A percentile compares a stretch with the other conserved stretches of the same genome.
These are phyloP conservation scores for Verticillium zaregamsianum DNA, from an alignment of 2,329 filamentous ascomycete genomes.

Conservation along the genomic window DNA sequence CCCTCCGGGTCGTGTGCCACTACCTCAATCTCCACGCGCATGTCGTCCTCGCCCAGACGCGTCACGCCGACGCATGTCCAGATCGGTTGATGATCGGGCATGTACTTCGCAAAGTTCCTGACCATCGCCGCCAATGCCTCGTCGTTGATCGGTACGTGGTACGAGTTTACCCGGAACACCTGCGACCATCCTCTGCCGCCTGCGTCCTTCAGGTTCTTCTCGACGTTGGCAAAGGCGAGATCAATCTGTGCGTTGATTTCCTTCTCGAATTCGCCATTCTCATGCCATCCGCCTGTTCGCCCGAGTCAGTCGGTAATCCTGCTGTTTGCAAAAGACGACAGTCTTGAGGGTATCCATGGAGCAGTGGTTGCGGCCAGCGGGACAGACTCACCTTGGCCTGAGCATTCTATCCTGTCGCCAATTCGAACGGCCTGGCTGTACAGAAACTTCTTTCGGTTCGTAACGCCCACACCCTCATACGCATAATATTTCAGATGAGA, in stretches of 20 bases:
- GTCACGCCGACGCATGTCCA: conserved; percentile 51
- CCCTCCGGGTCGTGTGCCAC: conserved; percentile 38
- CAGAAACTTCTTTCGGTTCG: conserved; percentile 21
- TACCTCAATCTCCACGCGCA: conserved; percentile 58
- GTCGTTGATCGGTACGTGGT: conserved; percentile 36
- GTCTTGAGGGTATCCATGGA: too few relatives aligned
- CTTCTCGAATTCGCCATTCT: conserved; percentile 18
- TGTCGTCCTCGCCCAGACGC: conserved; percentile 40
- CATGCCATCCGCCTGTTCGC: conserved; percentile 25
- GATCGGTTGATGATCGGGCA: conserved; percentile 47
- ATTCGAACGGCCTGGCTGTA: conserved; percentile 47
- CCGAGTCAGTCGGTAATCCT: background rate
- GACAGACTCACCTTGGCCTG: conserved; percentile 37
- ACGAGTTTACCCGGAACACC: conserved; percentile 44
- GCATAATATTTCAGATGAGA: conserved; percentile 25
- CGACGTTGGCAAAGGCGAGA: conserved; percentile 53
- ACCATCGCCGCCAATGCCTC: conserved; percentile 37
- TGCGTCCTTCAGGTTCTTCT: conserved; percentile 43
- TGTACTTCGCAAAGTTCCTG: conserved; percentile 42
- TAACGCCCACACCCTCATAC: conserved; percentile 27
- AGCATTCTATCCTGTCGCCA: conserved; percentile 40
- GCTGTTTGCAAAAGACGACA: background rate
- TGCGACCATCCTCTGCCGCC: conserved; percentile 55
- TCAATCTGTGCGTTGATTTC: conserved; percentile 43
- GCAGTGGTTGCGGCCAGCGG: background rate